Evolutionary conservation across 305 asterid genomes (phyloP), one percentile per base, ranked within the genome.

Genomic region (Withania somnifera): DNA sequence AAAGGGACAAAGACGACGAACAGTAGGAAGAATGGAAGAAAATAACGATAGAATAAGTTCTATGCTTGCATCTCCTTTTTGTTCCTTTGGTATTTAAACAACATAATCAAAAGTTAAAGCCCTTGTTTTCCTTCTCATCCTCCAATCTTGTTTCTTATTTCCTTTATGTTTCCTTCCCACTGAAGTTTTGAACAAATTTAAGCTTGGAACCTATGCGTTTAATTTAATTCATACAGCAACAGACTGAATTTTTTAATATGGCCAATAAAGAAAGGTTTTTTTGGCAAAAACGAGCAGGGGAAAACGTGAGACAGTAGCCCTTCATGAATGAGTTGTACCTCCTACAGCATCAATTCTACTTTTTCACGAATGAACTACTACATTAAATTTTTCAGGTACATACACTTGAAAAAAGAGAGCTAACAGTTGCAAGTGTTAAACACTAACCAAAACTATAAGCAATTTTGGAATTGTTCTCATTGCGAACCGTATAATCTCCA

Each of bases 401-500:
- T 15, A 15, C 10, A 30, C 60, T 50, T 50, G 42, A 57, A 73
- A 32, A 50, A 3, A 15, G 75, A 32, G 4, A 67, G 52, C 17
- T 67, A 68, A 40, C 10, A 19, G 79, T 73, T 26, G n/a, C 79
- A 9, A 26, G 45, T 26, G 40, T 26, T 75, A 17, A 75, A 28
- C 26, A 84, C 87, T 60, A 82, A 94, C 98, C 98, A 83, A 90
- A 94, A 45, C 85, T 85, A 81, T 89, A 93, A 11, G 89, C 88
- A 83, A 90, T 84, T 81, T 88, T 90, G 10, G 95, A 52, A 90
- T 90, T 90, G 84, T 84, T 85, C 91, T 94, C 98, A 69, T 89
- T 94, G 75, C 97, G 91, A 17, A 93, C 90, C 8, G 93, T 87
- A 60, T 67, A 69, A 83, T 94, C 97, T 45, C 98, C 98, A 84